These are phyloP conservation scores for Crucibulum laeve DNA, from an alignment of 768 basidiomycete species.

Conservation along the genomic window DNA sequence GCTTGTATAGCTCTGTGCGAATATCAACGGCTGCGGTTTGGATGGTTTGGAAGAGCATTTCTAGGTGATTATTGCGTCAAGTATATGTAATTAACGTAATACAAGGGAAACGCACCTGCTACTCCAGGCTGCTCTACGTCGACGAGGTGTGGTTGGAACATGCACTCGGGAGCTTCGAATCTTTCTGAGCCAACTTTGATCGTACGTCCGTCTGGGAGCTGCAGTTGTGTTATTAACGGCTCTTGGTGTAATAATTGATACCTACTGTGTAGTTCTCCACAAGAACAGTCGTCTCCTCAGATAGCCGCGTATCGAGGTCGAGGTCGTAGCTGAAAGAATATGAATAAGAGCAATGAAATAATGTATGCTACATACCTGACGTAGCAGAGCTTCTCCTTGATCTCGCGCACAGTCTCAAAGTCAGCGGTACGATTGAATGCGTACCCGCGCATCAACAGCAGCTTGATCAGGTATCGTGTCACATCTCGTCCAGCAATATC, in stretches of 20 bases:
- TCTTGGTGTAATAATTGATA: background rate
- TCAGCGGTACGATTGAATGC: constrained; percentile 99
- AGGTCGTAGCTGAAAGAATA: constrained; percentile 74
- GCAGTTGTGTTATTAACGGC: constrained; percentile 5
- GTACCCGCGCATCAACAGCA: constrained; percentile 99
- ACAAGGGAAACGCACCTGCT: constrained; percentile 54
- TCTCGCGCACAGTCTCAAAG: constrained; percentile 97
- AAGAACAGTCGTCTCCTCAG: constrained; percentile 94
- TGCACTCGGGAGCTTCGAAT: constrained; percentile 98
- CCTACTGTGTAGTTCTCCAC: constrained; percentile 94
- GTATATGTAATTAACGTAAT: background rate
- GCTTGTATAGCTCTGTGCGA: constrained; percentile 92
- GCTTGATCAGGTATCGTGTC: constrained; percentile 97
- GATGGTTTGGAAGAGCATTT: constrained; percentile 96
- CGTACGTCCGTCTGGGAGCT: constrained; percentile 92
- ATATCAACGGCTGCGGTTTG: constrained; percentile 88
- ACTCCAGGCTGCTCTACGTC: constrained; percentile 96
- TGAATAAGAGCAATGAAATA: constrained; percentile 2
- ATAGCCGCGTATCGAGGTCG: constrained; percentile 87
- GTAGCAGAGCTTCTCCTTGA: constrained; percentile 99
- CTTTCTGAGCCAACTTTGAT: constrained; percentile 99
- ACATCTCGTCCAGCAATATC: constrained; percentile 99
- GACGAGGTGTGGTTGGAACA: constrained; percentile 99
- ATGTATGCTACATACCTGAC: constrained; percentile 60
- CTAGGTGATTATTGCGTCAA: constrained; percentile 28